Percentiles rank a stretch among this genome's conserved stretches.
Evolutionary conservation across 2,329 filamentous ascomycete species (phyloP).

Genomic region (Neofusicoccum sp.): DNA sequence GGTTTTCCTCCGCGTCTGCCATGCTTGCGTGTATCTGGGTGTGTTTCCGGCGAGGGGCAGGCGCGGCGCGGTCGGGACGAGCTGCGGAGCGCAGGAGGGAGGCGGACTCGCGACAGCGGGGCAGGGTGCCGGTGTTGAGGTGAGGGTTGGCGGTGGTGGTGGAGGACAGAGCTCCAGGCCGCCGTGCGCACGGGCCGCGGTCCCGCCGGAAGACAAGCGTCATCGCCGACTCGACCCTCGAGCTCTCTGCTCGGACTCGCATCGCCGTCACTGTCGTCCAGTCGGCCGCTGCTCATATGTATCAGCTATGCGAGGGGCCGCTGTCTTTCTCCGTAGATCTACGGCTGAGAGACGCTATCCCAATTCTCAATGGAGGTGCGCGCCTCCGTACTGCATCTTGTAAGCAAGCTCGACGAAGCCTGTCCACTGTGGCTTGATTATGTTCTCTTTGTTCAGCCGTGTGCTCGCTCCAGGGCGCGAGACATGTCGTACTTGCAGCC

Average conservation of each 20-base stretch:
- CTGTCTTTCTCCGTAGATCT: neutral
- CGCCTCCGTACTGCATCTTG: too few species aligned
- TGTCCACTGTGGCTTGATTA: too few species aligned
- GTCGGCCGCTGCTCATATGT: too few species aligned
- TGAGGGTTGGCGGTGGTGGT: neutral
- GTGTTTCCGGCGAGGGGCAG: neutral
- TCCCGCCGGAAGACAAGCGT: neutral
- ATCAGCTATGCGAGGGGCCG: neutral
- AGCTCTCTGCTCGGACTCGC: too few species aligned
- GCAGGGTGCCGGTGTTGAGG: slow-evolving; percentile 3
- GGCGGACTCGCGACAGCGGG: neutral
- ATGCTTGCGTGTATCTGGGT: slow-evolving; percentile 27
- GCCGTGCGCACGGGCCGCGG: slow-evolving; percentile 10
- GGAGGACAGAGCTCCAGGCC: slow-evolving; percentile 12
- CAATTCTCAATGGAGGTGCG: too few species aligned
- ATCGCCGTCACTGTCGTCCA: too few species aligned
- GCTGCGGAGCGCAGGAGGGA: neutral
- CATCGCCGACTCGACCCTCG: neutral
- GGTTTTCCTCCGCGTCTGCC: slow-evolving; percentile 38
- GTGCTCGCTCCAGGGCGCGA: too few species aligned
- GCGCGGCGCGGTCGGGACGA: too few species aligned
- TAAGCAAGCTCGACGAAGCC: too few species aligned
- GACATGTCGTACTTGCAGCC: too few species aligned
- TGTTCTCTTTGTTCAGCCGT: too few species aligned
- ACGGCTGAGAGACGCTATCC: too few species aligned